These are phyloP conservation scores for Raddia distichophylla DNA, from an alignment of 176 grass and related monocot genomes.

Conservation along the genomic window DNA sequence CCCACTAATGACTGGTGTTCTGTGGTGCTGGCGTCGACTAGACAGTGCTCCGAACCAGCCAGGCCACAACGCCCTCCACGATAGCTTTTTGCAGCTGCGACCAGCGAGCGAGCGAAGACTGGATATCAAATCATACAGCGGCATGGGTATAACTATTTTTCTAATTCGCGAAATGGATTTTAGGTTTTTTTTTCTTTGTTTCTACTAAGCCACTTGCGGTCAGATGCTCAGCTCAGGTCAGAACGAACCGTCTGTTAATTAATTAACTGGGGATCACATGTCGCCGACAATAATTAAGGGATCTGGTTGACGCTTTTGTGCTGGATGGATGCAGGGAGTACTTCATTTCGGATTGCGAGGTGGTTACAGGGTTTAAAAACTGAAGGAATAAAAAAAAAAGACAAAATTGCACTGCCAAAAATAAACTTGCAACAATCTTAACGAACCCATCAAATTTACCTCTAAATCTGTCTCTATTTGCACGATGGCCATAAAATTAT, in stretches of 20 bases:
- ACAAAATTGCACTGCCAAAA: too few species aligned
- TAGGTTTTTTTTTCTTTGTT: background rate
- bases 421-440: too few species aligned
- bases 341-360: background rate
- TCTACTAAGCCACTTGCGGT: background rate
- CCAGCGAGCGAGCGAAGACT: background rate
- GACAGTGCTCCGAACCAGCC: constrained; percentile 32
- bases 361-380: background rate
- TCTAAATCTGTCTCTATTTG: too few species aligned
- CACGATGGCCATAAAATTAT: too few species aligned
- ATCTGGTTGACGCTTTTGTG: background rate
- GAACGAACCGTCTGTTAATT: background rate
- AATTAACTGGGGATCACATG: background rate
- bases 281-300: background rate
- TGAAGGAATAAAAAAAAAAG: too few species aligned
- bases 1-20: constrained; percentile 4
- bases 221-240: background rate
- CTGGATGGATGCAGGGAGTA: background rate
- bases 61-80: constrained; percentile 34
- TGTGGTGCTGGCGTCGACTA: background rate
- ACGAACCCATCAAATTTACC: too few species aligned
- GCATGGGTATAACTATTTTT: background rate
- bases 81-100: background rate
- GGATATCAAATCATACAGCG: constrained; percentile 32
- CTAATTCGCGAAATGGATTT: background rate